Percentiles rank a stretch among this genome's conserved stretches.
Evolutionary conservation across 306 rosid genomes (phyloP).

Genomic region (Rosa persica): DNA sequence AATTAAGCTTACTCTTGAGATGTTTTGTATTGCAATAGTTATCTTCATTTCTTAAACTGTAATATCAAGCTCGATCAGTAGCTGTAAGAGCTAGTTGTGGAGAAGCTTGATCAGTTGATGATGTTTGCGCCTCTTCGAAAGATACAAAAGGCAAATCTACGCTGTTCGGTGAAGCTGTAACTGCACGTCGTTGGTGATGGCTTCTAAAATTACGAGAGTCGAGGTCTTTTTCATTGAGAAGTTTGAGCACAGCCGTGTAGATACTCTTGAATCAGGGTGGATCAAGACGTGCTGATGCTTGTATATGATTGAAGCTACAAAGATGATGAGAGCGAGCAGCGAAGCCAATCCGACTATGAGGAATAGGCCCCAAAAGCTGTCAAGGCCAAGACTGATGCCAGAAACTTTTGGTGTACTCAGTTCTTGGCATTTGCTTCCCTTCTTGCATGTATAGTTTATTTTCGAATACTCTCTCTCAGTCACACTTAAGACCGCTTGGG

Average conservation of each 20-base stretch:
- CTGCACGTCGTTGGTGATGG: too few species aligned
- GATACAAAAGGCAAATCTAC: too few species aligned
- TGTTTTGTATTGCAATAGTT: too few species aligned
- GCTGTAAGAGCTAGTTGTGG: too few species aligned
- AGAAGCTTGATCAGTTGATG: too few species aligned
- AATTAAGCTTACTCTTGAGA: too few species aligned
- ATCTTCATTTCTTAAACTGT: too few species aligned
- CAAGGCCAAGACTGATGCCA: background rate
- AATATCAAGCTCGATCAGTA: too few species aligned
- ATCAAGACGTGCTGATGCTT: constrained; percentile 34
- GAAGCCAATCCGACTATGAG: constrained; percentile 47
- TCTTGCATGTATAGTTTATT: constrained; percentile 47
- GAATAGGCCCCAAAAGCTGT: constrained; percentile 57
- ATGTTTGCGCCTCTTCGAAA: too few species aligned
- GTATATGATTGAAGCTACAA: constrained; percentile 26
- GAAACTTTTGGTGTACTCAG: constrained; percentile 26
- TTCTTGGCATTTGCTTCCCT: constrained; percentile 19
- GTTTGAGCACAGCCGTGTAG: constrained; percentile 31
- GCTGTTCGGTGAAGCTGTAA: too few species aligned
- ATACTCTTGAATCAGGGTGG: background rate
- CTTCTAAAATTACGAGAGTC: background rate
- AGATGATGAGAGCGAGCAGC: background rate
- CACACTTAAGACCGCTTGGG: constrained; percentile 52
- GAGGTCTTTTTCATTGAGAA: constrained; percentile 26
- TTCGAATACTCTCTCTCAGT: constrained; percentile 60